These are phyloP conservation scores for Ganoderma sinense DNA, from an alignment of 1,284 basidiomycete species.

Conservation along the genomic window DNA sequence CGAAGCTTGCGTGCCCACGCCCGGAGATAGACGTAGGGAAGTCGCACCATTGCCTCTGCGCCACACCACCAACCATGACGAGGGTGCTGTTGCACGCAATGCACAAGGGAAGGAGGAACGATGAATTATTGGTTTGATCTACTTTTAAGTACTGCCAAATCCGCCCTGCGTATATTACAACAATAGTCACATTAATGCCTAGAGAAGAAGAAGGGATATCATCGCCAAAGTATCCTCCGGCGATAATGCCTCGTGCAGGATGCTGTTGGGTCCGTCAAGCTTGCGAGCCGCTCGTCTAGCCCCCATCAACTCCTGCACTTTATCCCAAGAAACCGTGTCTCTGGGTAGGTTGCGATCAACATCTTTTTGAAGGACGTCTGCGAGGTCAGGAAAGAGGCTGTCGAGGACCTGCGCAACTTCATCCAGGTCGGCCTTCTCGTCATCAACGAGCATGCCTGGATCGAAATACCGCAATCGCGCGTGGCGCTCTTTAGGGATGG, in stretches of 20 bases:
- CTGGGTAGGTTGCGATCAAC: neutral
- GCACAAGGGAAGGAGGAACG: neutral
- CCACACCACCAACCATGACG: too few species aligned
- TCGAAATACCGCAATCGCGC: neutral
- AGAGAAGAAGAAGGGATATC: neutral
- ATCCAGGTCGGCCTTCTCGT: neutral
- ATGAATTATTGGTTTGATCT: neutral
- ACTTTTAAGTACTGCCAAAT: neutral
- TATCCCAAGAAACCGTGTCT: neutral
- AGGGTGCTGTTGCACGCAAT: neutral
- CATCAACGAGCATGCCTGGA: neutral
- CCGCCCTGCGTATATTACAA: neutral
- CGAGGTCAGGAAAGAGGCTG: neutral
- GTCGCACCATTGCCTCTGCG: too few species aligned
- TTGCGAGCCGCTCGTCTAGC: neutral
- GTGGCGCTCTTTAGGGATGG: neutral
- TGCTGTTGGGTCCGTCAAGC: neutral
- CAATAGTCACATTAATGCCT: neutral
- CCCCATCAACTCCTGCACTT: neutral
- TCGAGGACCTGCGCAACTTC: neutral
- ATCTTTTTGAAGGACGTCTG: neutral
- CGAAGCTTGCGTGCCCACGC: too few species aligned
- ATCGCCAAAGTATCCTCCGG: neutral
- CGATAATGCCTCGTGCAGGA: neutral
- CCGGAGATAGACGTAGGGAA: too few species aligned